A percentile compares a stretch with the other conserved stretches of the same genome.
phyloP scores from a whole-genome alignment of 257 asterid genomes.

The Datura wrightii region DNA sequence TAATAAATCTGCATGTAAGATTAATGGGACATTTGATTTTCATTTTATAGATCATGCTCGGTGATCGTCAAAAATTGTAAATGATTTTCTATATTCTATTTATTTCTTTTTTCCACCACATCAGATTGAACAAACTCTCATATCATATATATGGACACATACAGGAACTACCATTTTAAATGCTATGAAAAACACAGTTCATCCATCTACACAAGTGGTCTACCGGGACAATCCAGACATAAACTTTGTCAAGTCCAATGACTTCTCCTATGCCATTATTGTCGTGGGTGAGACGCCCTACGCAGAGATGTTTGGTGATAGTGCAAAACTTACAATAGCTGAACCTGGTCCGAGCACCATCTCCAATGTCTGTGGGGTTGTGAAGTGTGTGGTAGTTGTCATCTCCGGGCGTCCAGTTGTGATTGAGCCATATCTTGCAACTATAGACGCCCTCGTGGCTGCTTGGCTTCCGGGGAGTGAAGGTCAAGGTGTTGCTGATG shows the following conservation, averaged over 20 bases:
- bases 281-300: conserved; percentile 70
- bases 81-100: too few relatives aligned
- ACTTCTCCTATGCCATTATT: conserved; percentile 60
- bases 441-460: conserved; percentile 60
- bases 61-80: neutral
- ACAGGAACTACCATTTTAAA: conserved; percentile 62
- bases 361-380: conserved; percentile 44
- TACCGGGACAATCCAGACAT: conserved; percentile 46
- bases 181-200: conserved; percentile 48
- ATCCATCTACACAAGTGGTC: conserved; percentile 52
- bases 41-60: neutral
- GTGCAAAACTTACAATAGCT: conserved; percentile 47
- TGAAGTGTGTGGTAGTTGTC: conserved; percentile 57
- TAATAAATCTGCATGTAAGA: neutral
- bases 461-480: conserved; percentile 77
- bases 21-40: neutral
- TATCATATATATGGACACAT: neutral
- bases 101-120: too few relatives aligned
- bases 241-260: conserved; percentile 44
- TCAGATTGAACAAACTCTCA: conserved; percentile 20
- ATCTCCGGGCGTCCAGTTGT: conserved; percentile 62
- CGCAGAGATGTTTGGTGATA: conserved; percentile 56
- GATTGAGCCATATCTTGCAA: conserved; percentile 55
- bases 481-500: conserved; percentile 66
- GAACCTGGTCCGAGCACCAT: conserved; percentile 53